A percentile compares a stretch with the other conserved stretches of the same genome.
Evolutionary conservation across 2,329 filamentous ascomycete genomes (phyloP).

Genomic region (Albophoma yamanashiensis): DNA sequence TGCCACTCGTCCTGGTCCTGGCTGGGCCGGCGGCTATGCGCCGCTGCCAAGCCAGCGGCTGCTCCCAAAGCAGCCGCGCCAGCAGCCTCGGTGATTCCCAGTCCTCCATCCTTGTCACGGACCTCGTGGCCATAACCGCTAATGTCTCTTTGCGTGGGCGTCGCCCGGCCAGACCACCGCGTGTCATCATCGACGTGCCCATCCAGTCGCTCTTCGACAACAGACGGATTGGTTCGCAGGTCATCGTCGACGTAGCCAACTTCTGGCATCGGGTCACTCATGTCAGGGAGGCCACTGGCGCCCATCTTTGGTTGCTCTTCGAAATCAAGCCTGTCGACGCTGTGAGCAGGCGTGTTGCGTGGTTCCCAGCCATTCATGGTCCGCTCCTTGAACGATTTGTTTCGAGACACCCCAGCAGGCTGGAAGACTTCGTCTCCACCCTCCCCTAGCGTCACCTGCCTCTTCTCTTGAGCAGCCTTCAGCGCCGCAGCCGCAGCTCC

Average conservation of each 20-base stretch:
- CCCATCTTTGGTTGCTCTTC: conserved; percentile 47
- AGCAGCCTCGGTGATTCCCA: conserved; percentile 39
- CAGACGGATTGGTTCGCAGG: conserved; percentile 73
- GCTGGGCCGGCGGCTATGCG: conserved; percentile 41
- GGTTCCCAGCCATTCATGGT: conserved; percentile 42
- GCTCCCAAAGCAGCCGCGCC: conserved; percentile 43
- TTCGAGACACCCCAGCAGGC: conserved; percentile 43
- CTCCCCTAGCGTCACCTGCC: conserved; percentile 24
- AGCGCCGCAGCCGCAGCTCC: conserved; percentile 41
- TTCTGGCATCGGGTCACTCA: conserved; percentile 64
- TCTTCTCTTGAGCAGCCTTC: conserved; percentile 37
- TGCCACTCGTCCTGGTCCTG: conserved; percentile 56
- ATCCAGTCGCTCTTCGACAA: conserved; percentile 64
- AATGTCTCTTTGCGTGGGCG: conserved; percentile 29
- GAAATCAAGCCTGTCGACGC: conserved; percentile 45
- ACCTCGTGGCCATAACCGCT: conserved; percentile 18
- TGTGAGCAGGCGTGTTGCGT: conserved; percentile 46
- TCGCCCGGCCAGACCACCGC: conserved; percentile 45
- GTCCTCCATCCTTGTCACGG: conserved; percentile 20
- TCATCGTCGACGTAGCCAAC: conserved; percentile 60
- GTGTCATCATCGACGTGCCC: conserved; percentile 27
- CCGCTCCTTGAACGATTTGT: conserved; percentile 57
- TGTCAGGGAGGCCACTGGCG: conserved; percentile 58
- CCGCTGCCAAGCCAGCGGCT: conserved; percentile 32
- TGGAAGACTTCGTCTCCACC: conserved; percentile 27